phyloP scores from a whole-genome alignment of 306 rosid species.

The Casuarina equisetifolia region DNA sequence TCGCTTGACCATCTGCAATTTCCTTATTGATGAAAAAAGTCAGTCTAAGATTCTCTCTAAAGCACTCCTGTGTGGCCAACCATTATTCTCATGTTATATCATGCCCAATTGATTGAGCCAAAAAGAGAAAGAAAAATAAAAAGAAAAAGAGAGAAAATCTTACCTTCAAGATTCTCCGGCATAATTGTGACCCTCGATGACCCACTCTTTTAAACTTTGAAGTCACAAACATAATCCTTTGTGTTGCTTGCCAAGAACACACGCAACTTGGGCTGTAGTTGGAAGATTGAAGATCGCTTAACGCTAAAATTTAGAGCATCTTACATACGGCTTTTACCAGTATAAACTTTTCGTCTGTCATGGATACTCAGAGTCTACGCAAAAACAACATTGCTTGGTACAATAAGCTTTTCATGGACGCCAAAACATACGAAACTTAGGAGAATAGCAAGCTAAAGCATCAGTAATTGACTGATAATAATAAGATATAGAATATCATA shows the following conservation, averaged over 20 bases:
- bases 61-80: too few species aligned
- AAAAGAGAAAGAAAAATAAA: too few species aligned
- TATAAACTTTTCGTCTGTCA: constrained; percentile 29
- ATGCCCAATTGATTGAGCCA: too few species aligned
- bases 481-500: too few species aligned
- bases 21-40: too few species aligned
- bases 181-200: constrained; percentile 46
- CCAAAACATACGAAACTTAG: too few species aligned
- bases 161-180: constrained; percentile 51
- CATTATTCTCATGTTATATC: too few species aligned
- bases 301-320: constrained; percentile 20
- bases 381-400: neutral
- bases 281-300: constrained; percentile 44
- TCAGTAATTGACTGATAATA: too few species aligned
- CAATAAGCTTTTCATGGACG: too few species aligned
- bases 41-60: too few species aligned
- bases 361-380: constrained; percentile 27
- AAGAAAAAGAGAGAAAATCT: neutral
- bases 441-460: too few species aligned
- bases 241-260: constrained; percentile 62
- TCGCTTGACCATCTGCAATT: too few species aligned
- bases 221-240: constrained; percentile 48
- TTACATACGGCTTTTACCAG: constrained; percentile 21
- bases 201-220: constrained; percentile 55
- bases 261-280: constrained; percentile 47